Base-by-base conservation (phyloP, 2,329 filamentous ascomycete genomes). In the Cladosporium colombiae region DNA sequence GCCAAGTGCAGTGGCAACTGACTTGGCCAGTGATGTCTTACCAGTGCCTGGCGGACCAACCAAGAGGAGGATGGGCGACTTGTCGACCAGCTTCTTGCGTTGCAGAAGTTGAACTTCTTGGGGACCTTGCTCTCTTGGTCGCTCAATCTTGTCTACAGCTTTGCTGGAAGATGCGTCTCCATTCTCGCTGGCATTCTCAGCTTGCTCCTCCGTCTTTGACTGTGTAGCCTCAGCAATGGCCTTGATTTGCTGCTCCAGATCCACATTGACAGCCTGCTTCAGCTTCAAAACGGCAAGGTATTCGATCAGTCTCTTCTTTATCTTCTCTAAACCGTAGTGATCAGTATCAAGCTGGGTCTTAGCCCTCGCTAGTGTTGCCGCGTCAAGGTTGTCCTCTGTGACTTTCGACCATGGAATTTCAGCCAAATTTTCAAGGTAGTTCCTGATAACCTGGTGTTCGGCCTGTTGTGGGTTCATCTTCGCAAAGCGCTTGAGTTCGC, bases 391-490 rank as follows among this genome's bases (percentile, higher is more conserved):
- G 74, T 98, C 94, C 68, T 95, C 89, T 0, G 94, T 98, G 61
- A 87, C 83, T 69, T 88, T 88, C 2, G 89, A 87, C 95, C 95
- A 99, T 0, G 95, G 95, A 59, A 99, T 95, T 76, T 99, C 95
- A 0, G 92, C 86, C 65, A 99, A 81, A 14, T 93, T 98, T 79
- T 99, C 95, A 14, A 99, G 84, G 80, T 97, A 99, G 59, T 93
- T 96, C 69, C 94, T 85, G 70, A 91, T 92, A 14, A 99, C 94
- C 68, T 95, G 92, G 75, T 97, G 97, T 75, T 99, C 95, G 44
- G 96, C 94, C 75, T 98, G 95, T 60, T 92, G 92, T 0, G 95
- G 93, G 74, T 92, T 93, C 92, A 98, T 98, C 81, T 97, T 97
- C 74, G 91, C 91, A 68, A 99, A 80, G 25, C 95, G 85, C 74